phyloP scores from a whole-genome alignment of 495 filamentous ascomycete species.

The Margaritispora aquatica region DNA sequence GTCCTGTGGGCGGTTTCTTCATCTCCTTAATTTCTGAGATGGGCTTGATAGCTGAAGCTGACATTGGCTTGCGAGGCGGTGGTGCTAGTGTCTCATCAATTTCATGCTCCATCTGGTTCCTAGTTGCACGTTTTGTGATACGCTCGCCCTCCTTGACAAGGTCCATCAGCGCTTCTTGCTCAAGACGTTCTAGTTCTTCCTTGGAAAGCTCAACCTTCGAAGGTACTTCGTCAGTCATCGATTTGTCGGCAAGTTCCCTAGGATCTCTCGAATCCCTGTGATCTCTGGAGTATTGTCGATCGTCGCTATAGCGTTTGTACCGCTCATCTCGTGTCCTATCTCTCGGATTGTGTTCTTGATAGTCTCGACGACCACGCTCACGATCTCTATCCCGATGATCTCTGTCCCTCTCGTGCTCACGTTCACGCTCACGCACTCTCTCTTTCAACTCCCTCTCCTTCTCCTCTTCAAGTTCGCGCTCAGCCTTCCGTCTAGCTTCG shows the following conservation, averaged over 20 bases:
- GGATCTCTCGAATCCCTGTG: background rate
- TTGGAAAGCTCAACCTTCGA: conserved; percentile 43
- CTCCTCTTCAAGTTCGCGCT: conserved; percentile 21
- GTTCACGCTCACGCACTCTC: conserved; percentile 26
- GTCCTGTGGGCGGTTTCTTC: conserved; percentile 20
- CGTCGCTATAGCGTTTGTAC: conserved; percentile 16
- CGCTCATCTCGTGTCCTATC: conserved; percentile 12
- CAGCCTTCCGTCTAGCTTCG: conserved; percentile 37
- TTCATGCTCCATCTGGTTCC: conserved; percentile 38
- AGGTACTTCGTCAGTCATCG: conserved; percentile 2
- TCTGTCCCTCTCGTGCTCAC: conserved; percentile 25
- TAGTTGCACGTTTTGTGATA: conserved; percentile 33
- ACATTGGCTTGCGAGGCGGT: conserved; percentile 42
- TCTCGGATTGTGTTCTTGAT: conserved; percentile 1
- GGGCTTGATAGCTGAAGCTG: conserved; percentile 50
- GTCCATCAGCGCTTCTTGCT: conserved; percentile 47
- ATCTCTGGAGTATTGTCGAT: no score
- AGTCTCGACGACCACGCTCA: conserved; percentile 17
- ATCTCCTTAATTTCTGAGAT: conserved; percentile 16
- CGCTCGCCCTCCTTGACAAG: conserved; percentile 48
- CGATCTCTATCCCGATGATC: conserved; percentile 27
- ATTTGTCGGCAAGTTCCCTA: conserved; percentile 22
- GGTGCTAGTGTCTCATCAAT: conserved; percentile 46
- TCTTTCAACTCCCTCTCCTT: conserved; percentile 28
- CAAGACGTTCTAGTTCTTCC: conserved; percentile 46